phyloP scores from a whole-genome alignment of 202 grass and related monocot genomes.

The Elaeis oleifera region DNA sequence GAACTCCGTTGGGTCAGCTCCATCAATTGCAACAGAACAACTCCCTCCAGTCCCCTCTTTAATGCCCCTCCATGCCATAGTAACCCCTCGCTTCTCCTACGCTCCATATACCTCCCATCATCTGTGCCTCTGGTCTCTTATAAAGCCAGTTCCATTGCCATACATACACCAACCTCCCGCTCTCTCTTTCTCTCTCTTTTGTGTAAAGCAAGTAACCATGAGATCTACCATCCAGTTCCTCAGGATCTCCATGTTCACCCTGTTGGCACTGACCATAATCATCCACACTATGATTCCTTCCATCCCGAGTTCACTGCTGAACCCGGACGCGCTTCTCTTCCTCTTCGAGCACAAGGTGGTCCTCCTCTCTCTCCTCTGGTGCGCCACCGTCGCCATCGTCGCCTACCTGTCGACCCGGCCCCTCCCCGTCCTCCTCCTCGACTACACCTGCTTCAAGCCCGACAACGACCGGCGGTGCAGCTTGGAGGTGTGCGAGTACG shows the following conservation, averaged over 20 bases:
- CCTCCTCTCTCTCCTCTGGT: neutral
- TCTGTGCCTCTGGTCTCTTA: no score
- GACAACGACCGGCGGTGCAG: constrained; percentile 37
- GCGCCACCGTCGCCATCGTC: constrained; percentile 14
- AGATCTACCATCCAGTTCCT: constrained; percentile 1
- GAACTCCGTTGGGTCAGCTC: no score
- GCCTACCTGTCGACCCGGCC: constrained; percentile 16
- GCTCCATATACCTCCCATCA: no score
- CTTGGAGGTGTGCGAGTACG: constrained; percentile 6
- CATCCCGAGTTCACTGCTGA: neutral
- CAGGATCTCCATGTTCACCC: constrained; percentile 12
- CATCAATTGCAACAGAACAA: no score
- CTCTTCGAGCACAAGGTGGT: neutral
- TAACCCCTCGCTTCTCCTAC: no score
- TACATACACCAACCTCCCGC: no score
- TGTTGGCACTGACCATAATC: neutral
- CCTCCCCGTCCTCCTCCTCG: constrained; percentile 43
- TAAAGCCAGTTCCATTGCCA: no score
- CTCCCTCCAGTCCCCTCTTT: no score
- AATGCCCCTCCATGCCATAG: no score
- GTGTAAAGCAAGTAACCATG: no score
- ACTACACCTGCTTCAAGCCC: constrained; percentile 70
- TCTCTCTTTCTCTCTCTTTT: no score
- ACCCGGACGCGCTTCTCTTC: neutral
- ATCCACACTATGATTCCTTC: neutral